A percentile compares a stretch with the other conserved stretches of the same genome.
phyloP scores from a whole-genome alignment of 2,329 filamentous ascomycete species.

The Cladosporium cucumerinum region DNA sequence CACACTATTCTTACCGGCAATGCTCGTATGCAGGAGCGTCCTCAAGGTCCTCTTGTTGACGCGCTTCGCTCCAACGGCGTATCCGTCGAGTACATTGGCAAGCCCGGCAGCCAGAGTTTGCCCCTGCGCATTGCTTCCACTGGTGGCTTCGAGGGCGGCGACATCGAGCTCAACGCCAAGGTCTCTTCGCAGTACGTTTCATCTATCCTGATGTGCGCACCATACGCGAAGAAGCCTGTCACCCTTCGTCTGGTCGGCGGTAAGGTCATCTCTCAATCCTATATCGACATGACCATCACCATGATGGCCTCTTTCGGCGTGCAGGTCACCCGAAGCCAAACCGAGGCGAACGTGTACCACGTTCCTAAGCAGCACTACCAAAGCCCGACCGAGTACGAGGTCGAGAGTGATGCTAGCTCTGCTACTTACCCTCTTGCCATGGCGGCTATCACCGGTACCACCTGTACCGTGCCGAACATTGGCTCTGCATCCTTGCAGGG shows the following conservation, averaged over 20 bases:
- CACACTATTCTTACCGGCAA: constrained; percentile 88
- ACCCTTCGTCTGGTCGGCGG: constrained; percentile 89
- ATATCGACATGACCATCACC: constrained; percentile 97
- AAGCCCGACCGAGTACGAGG: constrained; percentile 80
- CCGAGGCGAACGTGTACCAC: constrained; percentile 86
- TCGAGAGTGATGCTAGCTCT: constrained; percentile 97
- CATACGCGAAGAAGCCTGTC: constrained; percentile 91
- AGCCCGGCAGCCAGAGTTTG: constrained; percentile 76
- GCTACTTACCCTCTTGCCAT: constrained; percentile 94
- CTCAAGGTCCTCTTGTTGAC: constrained; percentile 89
- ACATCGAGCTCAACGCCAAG: constrained; percentile 88
- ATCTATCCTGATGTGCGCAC: constrained; percentile 92
- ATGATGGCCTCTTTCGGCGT: constrained; percentile 97
- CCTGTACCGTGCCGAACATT: constrained; percentile 94
- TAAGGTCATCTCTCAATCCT: constrained; percentile 93
- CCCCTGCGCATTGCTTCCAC: constrained; percentile 80
- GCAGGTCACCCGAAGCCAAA: constrained; percentile 68
- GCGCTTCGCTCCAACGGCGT: constrained; percentile 84
- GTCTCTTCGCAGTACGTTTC: constrained; percentile 99
- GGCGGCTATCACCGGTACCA: constrained; percentile 92
- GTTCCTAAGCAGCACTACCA: constrained; percentile 81
- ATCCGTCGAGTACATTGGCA: constrained; percentile 80
- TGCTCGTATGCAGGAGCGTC: constrained; percentile 90
- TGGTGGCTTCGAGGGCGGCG: constrained; percentile 77
- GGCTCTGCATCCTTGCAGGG: constrained; percentile 88